A percentile compares a stretch with the other conserved stretches of the same genome.
Conservation (phyloP, 305 asterid genomes). For the Plantago lanceolata region DNA sequence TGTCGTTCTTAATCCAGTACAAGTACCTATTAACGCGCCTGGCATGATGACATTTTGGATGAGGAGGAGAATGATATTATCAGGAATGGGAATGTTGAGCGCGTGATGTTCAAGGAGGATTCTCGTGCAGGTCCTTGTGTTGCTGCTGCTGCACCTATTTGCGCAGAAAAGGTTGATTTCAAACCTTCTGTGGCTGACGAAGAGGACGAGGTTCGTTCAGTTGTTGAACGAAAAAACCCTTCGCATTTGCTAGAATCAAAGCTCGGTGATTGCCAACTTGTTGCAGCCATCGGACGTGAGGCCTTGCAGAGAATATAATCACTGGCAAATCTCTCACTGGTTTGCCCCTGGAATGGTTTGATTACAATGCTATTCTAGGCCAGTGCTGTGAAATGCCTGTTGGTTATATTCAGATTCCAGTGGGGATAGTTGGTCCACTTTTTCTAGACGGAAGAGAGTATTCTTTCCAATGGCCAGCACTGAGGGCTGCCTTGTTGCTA, state of each 20-base stretch:
- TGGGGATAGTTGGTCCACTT: slow-evolving; percentile 42
- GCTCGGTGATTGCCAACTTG: slow-evolving; percentile 37
- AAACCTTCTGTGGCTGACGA: neutral
- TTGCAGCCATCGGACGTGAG: slow-evolving; percentile 36
- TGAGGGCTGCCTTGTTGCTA: slow-evolving; percentile 42
- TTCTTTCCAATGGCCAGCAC: slow-evolving; percentile 44
- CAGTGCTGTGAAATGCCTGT: slow-evolving; percentile 55
- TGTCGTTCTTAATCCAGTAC: too few species aligned
- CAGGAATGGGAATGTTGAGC: neutral
- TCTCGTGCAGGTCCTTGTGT: slow-evolving; percentile 31
- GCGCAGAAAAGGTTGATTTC: neutral
- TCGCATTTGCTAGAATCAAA: slow-evolving; percentile 43
- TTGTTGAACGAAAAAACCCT: slow-evolving; percentile 38
- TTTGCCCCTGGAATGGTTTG: slow-evolving; percentile 36
- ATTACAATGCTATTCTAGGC: slow-evolving; percentile 37
- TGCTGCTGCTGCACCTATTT: slow-evolving; percentile 14
- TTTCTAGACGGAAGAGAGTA: slow-evolving; percentile 37
- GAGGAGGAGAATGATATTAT: slow-evolving; percentile 23
- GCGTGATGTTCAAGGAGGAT: slow-evolving; percentile 33
- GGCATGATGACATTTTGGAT: slow-evolving; percentile 26
- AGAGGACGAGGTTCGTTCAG: slow-evolving; percentile 41
- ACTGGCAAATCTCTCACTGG: slow-evolving; percentile 37
- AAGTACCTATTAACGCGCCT: too few species aligned
- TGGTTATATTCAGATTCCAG: slow-evolving; percentile 47
- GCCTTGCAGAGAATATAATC: slow-evolving; percentile 37